Conservation (phyloP, 805 yeast genomes). For the Suhomyces sp. region DNA sequence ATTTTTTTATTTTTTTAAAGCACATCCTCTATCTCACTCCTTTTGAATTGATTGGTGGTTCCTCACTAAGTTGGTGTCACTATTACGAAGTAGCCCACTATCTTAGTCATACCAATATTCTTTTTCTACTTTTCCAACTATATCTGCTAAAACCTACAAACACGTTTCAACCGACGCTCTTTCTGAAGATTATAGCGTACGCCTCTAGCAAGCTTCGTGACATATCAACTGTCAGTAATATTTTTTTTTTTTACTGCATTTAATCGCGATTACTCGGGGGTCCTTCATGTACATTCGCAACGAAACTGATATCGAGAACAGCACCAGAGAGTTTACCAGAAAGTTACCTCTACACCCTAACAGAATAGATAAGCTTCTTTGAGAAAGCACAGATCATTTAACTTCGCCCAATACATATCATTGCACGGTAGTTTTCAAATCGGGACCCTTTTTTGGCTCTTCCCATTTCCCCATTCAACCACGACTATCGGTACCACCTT, state of each 20-base stretch:
- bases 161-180: not conserved
- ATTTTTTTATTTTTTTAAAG: not conserved
- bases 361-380: not conserved
- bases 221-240: not conserved
- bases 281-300: not conserved
- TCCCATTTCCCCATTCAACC: not conserved
- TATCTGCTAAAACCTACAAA: not conserved
- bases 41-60: not conserved
- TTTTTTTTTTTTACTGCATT: not conserved
- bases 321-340: not conserved
- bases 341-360: not conserved
- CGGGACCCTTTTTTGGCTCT: not conserved
- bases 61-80: not conserved
- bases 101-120: not conserved
- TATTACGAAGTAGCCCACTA: not conserved
- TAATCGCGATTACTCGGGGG: not conserved
- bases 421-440: not conserved
- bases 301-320: not conserved
- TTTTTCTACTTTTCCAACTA: not conserved
- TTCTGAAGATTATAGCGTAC: not conserved
- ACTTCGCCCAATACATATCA: not conserved
- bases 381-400: not conserved
- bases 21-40: not conserved
- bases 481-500: not conserved
- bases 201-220: not conserved